Percentiles rank a stretch among this genome's conserved stretches.
These are phyloP conservation scores for Paratinospora sagittata DNA, from an alignment of 164 flowering plant genomes.

Conservation along the genomic window DNA sequence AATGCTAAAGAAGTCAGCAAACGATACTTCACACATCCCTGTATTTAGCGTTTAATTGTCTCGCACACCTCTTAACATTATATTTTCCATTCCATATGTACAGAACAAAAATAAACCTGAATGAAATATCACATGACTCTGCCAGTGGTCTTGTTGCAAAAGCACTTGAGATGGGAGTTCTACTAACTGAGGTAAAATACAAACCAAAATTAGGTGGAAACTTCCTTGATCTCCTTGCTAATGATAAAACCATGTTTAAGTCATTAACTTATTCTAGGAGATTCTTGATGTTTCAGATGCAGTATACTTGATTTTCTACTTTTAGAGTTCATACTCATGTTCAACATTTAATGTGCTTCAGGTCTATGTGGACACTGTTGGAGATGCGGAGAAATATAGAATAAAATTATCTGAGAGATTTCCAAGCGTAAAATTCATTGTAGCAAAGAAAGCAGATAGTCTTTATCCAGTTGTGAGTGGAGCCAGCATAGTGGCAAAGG, in stretches of 20 bases:
- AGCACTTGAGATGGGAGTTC: slow-evolving; percentile 67
- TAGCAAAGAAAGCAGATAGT: slow-evolving; percentile 96
- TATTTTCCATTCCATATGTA: slow-evolving; percentile 6
- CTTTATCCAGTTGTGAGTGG: slow-evolving; percentile 96
- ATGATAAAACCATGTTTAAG: no score
- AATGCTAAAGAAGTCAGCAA: slow-evolving; percentile 75
- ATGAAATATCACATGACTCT: slow-evolving; percentile 89
- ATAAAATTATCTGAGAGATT: slow-evolving; percentile 62
- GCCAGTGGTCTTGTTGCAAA: slow-evolving; percentile 77
- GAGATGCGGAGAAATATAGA: slow-evolving; percentile 83
- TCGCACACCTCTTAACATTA: slow-evolving; percentile 2
- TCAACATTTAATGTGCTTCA: slow-evolving; percentile 30
- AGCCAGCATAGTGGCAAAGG: slow-evolving; percentile 97
- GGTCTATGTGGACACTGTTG: slow-evolving; percentile 96
- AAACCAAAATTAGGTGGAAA: no score
- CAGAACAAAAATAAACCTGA: slow-evolving; percentile 81
- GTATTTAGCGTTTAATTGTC: neutral
- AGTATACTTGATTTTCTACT: neutral
- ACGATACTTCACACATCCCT: neutral
- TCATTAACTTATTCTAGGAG: no score
- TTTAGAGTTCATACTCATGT: neutral
- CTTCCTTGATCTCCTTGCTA: no score
- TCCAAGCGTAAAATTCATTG: slow-evolving; percentile 74
- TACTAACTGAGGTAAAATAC: slow-evolving; percentile 83
- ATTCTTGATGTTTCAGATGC: neutral